Evolutionary conservation across 83 land plant genomes (phyloP).

Genomic region (Thuja plicata): DNA sequence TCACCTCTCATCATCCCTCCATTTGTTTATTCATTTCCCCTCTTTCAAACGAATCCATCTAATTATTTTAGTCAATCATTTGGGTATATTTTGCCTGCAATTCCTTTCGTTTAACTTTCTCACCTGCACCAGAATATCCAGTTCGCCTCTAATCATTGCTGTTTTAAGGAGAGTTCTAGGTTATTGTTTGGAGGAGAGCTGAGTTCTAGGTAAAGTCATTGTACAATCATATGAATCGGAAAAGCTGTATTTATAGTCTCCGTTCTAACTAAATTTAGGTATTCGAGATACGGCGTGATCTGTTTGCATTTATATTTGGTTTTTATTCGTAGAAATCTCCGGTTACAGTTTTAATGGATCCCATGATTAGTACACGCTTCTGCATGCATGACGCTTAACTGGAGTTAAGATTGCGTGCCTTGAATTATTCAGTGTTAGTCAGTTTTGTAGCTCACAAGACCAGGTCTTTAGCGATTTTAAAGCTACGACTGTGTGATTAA

Average conservation of each 20-base stretch:
- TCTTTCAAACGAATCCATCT: background rate
- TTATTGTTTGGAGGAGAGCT: background rate
- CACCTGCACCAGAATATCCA: background rate
- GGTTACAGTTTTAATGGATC: background rate
- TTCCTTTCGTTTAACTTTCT: background rate
- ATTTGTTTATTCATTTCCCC: background rate
- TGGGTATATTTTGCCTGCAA: background rate
- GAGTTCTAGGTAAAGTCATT: background rate
- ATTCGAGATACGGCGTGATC: background rate
- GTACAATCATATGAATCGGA: background rate
- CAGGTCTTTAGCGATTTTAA: background rate
- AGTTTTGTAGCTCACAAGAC: background rate
- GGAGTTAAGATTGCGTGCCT: background rate
- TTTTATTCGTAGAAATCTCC: background rate
- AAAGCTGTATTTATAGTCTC: background rate
- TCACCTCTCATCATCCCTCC: background rate
- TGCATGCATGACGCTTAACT: background rate
- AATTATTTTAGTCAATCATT: background rate
- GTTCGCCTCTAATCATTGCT: background rate
- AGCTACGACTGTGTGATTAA: too few species aligned
- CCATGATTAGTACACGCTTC: background rate
- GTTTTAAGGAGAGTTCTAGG: background rate
- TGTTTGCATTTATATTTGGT: background rate
- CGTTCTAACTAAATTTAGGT: background rate
- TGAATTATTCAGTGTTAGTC: background rate